Evolutionary conservation across 495 filamentous ascomycete species (phyloP), one percentile per base, ranked within the genome.

Genomic region (Pseudevernia furfuracea): DNA sequence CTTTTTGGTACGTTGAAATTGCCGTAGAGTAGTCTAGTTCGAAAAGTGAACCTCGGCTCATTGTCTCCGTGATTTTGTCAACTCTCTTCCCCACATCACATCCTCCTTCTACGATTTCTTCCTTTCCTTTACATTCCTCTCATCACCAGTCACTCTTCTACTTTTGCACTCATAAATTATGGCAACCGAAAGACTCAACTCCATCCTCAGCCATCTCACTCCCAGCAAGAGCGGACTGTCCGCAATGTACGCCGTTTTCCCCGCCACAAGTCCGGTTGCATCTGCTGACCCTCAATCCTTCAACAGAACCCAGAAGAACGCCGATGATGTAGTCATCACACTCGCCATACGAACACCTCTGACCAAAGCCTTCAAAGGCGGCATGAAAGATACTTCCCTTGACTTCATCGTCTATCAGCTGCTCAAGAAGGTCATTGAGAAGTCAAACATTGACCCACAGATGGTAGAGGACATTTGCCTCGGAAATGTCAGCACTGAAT

Each of bases 241-340:
- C 64, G 76, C 87, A 59, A 92, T 97, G 92, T 96, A 84, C 80
- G 85, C 62, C 63, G 52, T 39, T 58, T 55, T 57, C 61, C 44
- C 61, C 49, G 39, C 41, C 61, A 23, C 43, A 10, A 49, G 19
- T 2, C 62, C 38, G 32, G 36, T 34, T 38, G 60, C 58, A 57
- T 66, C 48, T 59, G 60, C 49, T 68, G 37, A 65, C 53, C 12
- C 44, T 37, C 23, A 63, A 36, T n/a, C 49, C 21, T 15, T 60
- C n/a, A 59, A 25, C 70, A 97, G 92, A 75, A 94, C 90, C 28
- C 87, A 89, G 64, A 93, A 97, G 80, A 95, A 93, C 74, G 85
- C 92, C 64, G 94, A 98, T 76, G 94, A 98, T 82, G 82, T 97
- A 23, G 94, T 98, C 67, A 94, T 98, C 68, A 95, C 90, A 21